Conservation (phyloP, 2,329 filamentous ascomycete genomes). For the Diplodia sapinea region DNA sequence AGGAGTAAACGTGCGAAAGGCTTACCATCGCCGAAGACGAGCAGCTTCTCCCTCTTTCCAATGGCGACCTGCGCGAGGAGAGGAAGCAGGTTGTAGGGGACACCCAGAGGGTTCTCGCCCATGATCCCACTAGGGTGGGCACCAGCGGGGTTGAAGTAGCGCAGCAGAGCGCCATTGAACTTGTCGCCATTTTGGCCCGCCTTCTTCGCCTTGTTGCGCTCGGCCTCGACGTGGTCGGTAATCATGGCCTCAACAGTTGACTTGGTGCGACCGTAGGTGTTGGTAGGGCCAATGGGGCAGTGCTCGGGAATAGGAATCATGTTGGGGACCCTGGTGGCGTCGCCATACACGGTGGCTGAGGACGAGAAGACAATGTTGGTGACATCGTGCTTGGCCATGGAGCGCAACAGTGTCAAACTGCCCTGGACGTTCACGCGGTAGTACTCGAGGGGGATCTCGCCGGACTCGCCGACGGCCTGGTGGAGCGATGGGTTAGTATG, state of each 20-base stretch:
- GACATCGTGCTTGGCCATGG: slow-evolving; percentile 89
- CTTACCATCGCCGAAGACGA: slow-evolving; percentile 92
- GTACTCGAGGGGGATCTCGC: slow-evolving; percentile 93
- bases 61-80: slow-evolving; percentile 95
- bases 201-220: slow-evolving; percentile 83
- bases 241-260: slow-evolving; percentile 90
- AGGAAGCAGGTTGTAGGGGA: slow-evolving; percentile 94
- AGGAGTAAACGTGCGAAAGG: not conserved
- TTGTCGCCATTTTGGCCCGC: slow-evolving; percentile 69
- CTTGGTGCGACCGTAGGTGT: slow-evolving; percentile 98
- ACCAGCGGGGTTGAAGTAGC: slow-evolving; percentile 98
- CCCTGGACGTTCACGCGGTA: slow-evolving; percentile 96
- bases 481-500: slow-evolving; percentile 30
- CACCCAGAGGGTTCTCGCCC: slow-evolving; percentile 95
- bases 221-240: slow-evolving; percentile 84
- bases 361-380: slow-evolving; percentile 98
- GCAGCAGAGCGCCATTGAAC: slow-evolving; percentile 91
- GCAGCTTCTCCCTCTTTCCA: slow-evolving; percentile 89
- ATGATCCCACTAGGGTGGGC: slow-evolving; percentile 95
- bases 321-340: slow-evolving; percentile 91
- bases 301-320: slow-evolving; percentile 99
- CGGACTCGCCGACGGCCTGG: slow-evolving; percentile 93
- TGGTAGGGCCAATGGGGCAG: slow-evolving; percentile 95
- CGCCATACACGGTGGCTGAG: slow-evolving; percentile 96
- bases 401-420: slow-evolving; percentile 82